A percentile compares a stretch with the other conserved stretches of the same genome.
phyloP scores from a whole-genome alignment of 345 rosid species.

The Aquilaria malaccensis region DNA sequence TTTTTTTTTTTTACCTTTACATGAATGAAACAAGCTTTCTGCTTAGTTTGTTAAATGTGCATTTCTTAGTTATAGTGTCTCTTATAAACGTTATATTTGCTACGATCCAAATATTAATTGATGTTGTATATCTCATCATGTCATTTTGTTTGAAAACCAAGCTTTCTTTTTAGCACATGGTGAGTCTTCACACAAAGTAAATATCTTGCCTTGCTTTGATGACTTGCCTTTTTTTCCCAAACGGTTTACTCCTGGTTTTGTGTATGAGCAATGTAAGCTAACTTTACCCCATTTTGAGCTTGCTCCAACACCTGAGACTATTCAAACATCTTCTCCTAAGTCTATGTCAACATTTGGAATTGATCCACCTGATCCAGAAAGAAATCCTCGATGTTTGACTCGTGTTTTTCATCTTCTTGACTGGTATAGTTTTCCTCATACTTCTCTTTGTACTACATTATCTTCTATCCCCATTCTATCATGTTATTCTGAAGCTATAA shows the following conservation, averaged over 20 bases:
- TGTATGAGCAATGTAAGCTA: background rate
- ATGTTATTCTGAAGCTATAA: background rate
- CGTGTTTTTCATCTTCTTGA: background rate
- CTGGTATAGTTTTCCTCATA: background rate
- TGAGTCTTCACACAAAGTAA: background rate
- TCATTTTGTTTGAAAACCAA: background rate
- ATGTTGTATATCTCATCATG: background rate
- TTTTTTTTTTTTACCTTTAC: background rate
- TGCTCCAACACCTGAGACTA: background rate
- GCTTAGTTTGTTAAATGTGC: background rate
- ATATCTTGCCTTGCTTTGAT: background rate
- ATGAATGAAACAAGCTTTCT: background rate
- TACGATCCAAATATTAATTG: background rate
- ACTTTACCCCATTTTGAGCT: background rate
- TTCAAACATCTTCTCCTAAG: background rate
- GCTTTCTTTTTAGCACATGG: background rate
- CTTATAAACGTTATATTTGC: background rate
- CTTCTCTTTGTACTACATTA: background rate
- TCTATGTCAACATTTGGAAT: background rate
- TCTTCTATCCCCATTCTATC: background rate
- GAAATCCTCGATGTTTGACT: background rate
- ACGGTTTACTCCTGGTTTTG: background rate
- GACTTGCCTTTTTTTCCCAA: background rate
- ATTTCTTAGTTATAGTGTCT: background rate
- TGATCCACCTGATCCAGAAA: background rate